Percentiles rank a stretch among this genome's conserved stretches.
phyloP scores from a whole-genome alignment of 257 asterid genomes.

The Primulina huaijiensis region DNA sequence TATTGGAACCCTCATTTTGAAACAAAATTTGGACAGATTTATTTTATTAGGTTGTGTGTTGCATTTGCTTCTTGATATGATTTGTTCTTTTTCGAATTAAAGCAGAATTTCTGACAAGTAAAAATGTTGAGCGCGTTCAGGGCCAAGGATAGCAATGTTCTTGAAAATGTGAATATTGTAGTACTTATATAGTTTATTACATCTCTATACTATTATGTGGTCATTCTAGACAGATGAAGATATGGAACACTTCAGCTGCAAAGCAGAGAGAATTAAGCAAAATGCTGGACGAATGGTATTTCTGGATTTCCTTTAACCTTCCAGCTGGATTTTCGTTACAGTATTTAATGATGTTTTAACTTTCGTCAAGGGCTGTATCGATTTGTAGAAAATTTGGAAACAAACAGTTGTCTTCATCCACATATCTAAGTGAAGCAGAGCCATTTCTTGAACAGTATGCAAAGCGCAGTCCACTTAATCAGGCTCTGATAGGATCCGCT shows the following conservation, averaged over 20 bases:
- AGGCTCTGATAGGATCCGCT: slow-evolving; percentile 86
- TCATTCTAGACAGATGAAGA: slow-evolving; percentile 83
- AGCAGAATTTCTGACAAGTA: slow-evolving; percentile 3
- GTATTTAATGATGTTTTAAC: slow-evolving; percentile 22
- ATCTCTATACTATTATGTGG: slow-evolving; percentile 30
- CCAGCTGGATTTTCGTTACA: slow-evolving; percentile 25
- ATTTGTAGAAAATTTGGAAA: slow-evolving; percentile 73
- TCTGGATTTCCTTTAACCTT: slow-evolving; percentile 28
- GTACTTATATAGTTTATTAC: slow-evolving; percentile 1
- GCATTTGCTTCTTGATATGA: slow-evolving; percentile 14
- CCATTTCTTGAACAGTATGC: slow-evolving; percentile 95
- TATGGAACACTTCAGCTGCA: slow-evolving; percentile 88
- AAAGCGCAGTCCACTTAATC: slow-evolving; percentile 83
- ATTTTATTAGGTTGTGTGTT: not conserved
- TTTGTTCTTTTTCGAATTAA: slow-evolving; percentile 10
- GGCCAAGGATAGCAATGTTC: slow-evolving; percentile 9
- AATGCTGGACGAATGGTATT: slow-evolving; percentile 97
- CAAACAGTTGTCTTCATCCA: slow-evolving; percentile 68
- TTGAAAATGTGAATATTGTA: slow-evolving; percentile 14
- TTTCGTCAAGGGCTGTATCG: slow-evolving; percentile 65
- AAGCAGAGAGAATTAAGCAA: slow-evolving; percentile 79
- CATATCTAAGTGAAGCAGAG: slow-evolving; percentile 89
- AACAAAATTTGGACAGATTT: slow-evolving; percentile 1
- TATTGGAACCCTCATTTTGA: slow-evolving; percentile 11
- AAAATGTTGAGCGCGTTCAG: slow-evolving; percentile 4